Evolutionary conservation across 2,329 filamentous ascomycete species (phyloP).

Genomic region (Pezicula radicicola): DNA sequence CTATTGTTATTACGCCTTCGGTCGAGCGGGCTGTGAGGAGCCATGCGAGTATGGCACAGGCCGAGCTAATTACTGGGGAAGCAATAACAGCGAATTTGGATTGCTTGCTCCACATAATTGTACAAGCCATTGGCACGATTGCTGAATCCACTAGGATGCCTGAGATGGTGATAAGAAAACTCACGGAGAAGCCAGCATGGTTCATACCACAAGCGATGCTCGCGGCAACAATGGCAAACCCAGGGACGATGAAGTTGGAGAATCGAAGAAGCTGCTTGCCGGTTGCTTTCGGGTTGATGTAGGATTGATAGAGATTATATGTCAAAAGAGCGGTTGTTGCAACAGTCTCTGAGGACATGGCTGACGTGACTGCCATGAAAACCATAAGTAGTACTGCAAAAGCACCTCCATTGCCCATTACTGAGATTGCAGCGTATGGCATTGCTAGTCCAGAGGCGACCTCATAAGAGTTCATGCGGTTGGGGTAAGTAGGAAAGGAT

Average conservation of each 20-base stretch:
- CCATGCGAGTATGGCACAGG: constrained; percentile 26
- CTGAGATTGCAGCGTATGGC: constrained; percentile 65
- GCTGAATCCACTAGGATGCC: constrained; percentile 15
- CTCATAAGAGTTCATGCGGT: constrained; percentile 67
- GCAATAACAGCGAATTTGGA: constrained; percentile 18
- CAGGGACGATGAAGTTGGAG: constrained; percentile 42
- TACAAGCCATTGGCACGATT: constrained; percentile 26
- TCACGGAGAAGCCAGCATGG: constrained; percentile 46
- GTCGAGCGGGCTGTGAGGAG: constrained; percentile 31
- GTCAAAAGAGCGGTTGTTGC: constrained; percentile 38
- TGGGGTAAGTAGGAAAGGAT: constrained; percentile 55
- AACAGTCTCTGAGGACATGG: constrained; percentile 67
- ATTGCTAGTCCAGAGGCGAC: constrained; percentile 68
- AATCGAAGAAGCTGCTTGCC: constrained; percentile 39
- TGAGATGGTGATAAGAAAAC: constrained; percentile 28
- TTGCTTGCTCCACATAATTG: constrained; percentile 28
- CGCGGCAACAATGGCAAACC: constrained; percentile 43
- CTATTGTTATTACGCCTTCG: constrained; percentile 29
- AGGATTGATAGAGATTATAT: constrained; percentile 46
- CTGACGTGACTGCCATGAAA: constrained; percentile 84
- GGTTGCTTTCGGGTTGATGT: constrained; percentile 42
- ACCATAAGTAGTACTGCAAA: constrained; percentile 62
- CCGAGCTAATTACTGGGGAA: constrained; percentile 18
- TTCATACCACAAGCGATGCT: constrained; percentile 43
- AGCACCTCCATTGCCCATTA: constrained; percentile 69